These are phyloP conservation scores for Casuarina equisetifolia DNA, from an alignment of 306 rosid genomes.

Conservation along the genomic window DNA sequence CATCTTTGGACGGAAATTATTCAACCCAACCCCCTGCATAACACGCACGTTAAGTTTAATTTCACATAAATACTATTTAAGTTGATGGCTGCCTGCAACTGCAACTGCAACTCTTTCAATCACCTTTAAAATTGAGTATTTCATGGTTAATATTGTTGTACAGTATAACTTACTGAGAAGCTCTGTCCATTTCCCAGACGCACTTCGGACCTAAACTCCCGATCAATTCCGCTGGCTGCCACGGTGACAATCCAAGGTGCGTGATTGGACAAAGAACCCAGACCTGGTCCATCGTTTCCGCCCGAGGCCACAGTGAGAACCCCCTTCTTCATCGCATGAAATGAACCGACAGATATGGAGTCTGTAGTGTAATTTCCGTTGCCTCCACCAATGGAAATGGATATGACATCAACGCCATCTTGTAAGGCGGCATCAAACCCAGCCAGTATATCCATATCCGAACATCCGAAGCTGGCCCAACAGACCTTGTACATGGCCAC, in stretches of 20 bases:
- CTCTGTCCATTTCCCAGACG: constrained; percentile 66
- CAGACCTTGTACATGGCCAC: constrained; percentile 87
- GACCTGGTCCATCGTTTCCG: constrained; percentile 72
- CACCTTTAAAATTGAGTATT: too few species aligned
- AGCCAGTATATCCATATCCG: constrained; percentile 85
- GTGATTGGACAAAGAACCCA: constrained; percentile 48
- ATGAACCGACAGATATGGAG: constrained; percentile 63
- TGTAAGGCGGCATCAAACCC: constrained; percentile 87
- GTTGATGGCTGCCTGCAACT: too few species aligned
- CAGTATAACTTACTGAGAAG: constrained; percentile 49
- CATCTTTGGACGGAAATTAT: constrained; percentile 49
- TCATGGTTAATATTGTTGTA: too few species aligned
- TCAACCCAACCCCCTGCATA: constrained; percentile 72
- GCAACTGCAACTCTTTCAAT: too few species aligned
- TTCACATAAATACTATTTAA: too few species aligned
- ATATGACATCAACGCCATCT: constrained; percentile 89
- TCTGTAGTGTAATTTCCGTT: constrained; percentile 36
- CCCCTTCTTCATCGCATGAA: constrained; percentile 82
- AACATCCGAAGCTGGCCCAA: constrained; percentile 62
- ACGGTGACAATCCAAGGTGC: constrained; percentile 94
- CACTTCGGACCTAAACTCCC: constrained; percentile 56
- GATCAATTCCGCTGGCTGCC: constrained; percentile 85
- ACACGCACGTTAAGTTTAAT: not conserved
- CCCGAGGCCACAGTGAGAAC: constrained; percentile 76
- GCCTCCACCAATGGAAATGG: constrained; percentile 80